phyloP scores from a whole-genome alignment of 805 yeast genomes.

The Hagleromyces aurorensis region DNA sequence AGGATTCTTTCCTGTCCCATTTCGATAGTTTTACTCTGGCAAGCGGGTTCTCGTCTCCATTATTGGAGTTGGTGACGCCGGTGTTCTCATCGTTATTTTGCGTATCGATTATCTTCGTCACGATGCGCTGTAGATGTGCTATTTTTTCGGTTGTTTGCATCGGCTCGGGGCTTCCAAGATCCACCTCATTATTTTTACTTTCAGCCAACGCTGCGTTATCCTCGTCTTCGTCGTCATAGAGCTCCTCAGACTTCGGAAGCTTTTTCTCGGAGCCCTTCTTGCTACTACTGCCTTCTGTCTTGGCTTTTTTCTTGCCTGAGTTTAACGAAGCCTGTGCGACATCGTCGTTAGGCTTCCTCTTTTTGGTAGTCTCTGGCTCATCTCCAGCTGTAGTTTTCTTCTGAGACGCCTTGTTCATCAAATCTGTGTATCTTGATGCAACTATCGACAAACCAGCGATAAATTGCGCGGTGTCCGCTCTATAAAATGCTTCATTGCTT shows the following conservation, averaged over 20 bases:
- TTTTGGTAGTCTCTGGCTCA: conserved; percentile 5
- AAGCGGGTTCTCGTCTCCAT: conserved; percentile 19
- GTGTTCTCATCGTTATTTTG: conserved; percentile 16
- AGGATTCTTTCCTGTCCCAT: conserved; percentile 60
- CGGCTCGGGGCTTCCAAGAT: conserved; percentile 36
- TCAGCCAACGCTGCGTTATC: conserved; percentile 20
- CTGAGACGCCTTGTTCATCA: conserved; percentile 27
- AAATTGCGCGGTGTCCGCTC: conserved; percentile 44
- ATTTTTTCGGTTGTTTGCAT: conserved; percentile 48
- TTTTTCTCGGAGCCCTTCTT: conserved; percentile 10
- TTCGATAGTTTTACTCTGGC: conserved; percentile 32
- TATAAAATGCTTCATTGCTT: conserved; percentile 61
- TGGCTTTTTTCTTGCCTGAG: conserved; percentile 7
- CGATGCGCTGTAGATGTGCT: conserved; percentile 46
- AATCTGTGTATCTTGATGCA: conserved; percentile 52
- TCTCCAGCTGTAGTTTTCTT: conserved; percentile 5
- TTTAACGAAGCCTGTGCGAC: conserved; percentile 16
- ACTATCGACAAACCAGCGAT: conserved; percentile 64
- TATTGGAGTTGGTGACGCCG: conserved; percentile 6
- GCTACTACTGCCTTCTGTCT: conserved; percentile 8
- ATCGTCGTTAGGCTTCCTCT: conserved; percentile 10
- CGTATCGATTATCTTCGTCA: conserved; percentile 29
- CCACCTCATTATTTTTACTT: conserved; percentile 7
- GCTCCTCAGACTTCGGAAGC: conserved; percentile 24
- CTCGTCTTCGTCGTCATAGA: conserved; percentile 28